Evolutionary conservation across 2,329 filamentous ascomycete genomes (phyloP), one percentile per base, ranked within the genome.

Genomic region (Aspergillus sp.): DNA sequence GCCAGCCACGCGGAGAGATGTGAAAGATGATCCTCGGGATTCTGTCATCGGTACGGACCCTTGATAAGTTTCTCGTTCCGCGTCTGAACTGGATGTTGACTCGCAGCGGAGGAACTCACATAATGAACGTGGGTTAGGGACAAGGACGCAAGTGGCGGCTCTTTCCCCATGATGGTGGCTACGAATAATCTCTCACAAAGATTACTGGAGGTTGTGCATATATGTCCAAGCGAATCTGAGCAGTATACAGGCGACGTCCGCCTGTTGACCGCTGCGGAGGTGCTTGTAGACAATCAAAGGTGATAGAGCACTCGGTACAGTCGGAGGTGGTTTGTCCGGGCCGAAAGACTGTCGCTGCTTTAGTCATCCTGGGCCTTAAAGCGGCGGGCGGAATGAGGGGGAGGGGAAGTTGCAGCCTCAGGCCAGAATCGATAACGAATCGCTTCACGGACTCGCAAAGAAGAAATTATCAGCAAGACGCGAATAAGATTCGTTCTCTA

Each of bases 91-190:
- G n/a, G 43, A 14, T n/a, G 21, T 7, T 24, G 47, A 15, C 23
- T 27, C 17, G 14, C 14, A n/a, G 35, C 35, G 21, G 40, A 41
- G n/a, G 40, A n/a, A 75, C 86, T 70, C 79, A 96, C 93, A 82
- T 98, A 98, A 80, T 95, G 91, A 66, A 98, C 93, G 79, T 98
- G 93, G 11, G 95, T 98, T 66, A 99, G 79, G 52, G 93, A 96
- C 60, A 99, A 84, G 23, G 93, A 98, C 52, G 93, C 91, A 57
- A 98, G 81, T 41, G 90, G 86, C 55, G 70, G 67, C 56, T 77
- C 74, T 35, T 64, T 66, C 66, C 70, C 73, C 39, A 50, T 51
- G 17, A 24, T 52, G 12, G 12, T 14, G 17, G 24, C 9, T 19
- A 46, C n/a, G 17, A 8, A 12, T 45, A 17, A 33, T 37, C 14